Base-by-base conservation (phyloP, 495 filamentous ascomycete species). In the Bathelium albidoporum region DNA sequence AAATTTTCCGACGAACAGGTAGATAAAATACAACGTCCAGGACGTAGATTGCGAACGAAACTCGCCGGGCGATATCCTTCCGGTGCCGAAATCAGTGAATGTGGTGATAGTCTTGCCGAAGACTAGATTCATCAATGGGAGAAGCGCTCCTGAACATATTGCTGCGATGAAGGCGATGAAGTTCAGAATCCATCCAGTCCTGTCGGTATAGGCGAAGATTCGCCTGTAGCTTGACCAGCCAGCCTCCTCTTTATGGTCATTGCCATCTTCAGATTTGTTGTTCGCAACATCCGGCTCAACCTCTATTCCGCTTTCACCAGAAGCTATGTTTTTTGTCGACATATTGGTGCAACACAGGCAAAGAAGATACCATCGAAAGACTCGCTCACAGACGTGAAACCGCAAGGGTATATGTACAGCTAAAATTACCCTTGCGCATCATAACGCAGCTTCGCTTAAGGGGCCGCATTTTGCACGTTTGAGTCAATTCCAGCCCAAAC, bases 1-100 rank as follows among this genome's bases (percentile, higher is more conserved):
- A 65, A 55, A 70, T 59, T 62, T 78, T 69, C 53, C 78, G 68
- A 62, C 62, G 73, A 66, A 80, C 69, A 71, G 75, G 74, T 61
- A 80, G 62, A 69, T 73, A 72, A 62, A 80, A 64, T 68, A 74
- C 52, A 73, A 64, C 24, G 49, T 55, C 49, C 49, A 55, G 4
- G 20, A 28, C 29, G 49, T 55, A 26, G 49, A 55, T 55, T 29
- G 49, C 24, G 49, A 26, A 24, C 49, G 49, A 55, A 55, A 55
- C 20, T 55, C 49, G 49, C 29, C 49, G 0, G 49, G 49, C 29
- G 49, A 55, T 26, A 55, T 55, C 24, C 16, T 55, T 55, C 49
- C 49, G 24, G 49, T 55, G 49, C 49, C 49, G 24, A 55, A 55
- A 24, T 55, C 49, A 29, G 62, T 71, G 58, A 71, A 65, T 3